A percentile compares a stretch with the other conserved stretches of the same genome.
Evolutionary conservation across 176 grass and related monocot genomes (phyloP).

Genomic region (Stipa capillata): DNA sequence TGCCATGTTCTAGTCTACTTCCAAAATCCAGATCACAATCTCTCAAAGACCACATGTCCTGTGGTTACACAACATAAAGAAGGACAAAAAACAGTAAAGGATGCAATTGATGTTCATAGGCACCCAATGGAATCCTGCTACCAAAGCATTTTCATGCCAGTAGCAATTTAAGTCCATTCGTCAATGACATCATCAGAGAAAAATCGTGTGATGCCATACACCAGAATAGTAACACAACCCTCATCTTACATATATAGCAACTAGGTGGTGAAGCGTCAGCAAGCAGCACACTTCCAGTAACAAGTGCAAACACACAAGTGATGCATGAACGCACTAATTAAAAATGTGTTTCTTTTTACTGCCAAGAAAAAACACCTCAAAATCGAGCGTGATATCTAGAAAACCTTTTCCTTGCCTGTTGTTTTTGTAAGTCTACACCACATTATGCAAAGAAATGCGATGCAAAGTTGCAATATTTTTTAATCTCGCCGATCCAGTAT

Average conservation of each 20-base stretch:
- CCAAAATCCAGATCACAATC: no score
- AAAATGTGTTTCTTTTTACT: background rate
- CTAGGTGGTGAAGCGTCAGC: conserved; percentile 19
- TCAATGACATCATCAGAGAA: background rate
- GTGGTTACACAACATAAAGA: background rate
- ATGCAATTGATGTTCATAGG: background rate
- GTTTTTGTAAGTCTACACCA: background rate
- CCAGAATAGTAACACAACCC: background rate
- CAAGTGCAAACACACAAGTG: conserved; percentile 1
- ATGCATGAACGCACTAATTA: conserved; percentile 18
- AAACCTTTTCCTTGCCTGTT: no score
- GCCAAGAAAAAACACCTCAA: background rate
- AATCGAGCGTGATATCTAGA: background rate
- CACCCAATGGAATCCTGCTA: background rate
- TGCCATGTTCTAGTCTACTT: no score
- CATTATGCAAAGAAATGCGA: background rate
- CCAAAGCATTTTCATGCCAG: no score
- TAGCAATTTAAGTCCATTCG: no score
- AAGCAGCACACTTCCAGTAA: background rate
- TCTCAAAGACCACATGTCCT: background rate
- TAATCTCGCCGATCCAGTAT: background rate
- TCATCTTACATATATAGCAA: background rate
- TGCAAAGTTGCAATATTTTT: background rate
- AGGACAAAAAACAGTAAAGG: background rate
- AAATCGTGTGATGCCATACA: background rate